Percentiles rank a stretch among this genome's conserved stretches.
These are phyloP conservation scores for Delonix regia DNA, from an alignment of 306 rosid genomes.

Conservation along the genomic window DNA sequence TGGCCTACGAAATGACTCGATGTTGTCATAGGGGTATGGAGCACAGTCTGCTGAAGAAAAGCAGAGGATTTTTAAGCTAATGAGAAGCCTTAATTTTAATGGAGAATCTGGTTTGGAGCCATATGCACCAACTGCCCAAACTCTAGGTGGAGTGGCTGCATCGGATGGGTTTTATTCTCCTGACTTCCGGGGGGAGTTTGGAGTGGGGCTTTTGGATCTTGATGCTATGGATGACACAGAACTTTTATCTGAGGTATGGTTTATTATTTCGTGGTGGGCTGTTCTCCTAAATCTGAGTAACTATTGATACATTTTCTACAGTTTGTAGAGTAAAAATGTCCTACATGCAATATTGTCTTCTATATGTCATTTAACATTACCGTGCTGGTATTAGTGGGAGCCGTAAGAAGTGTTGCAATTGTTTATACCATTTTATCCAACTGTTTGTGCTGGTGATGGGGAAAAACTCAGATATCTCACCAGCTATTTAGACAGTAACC, in stretches of 20 bases:
- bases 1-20: constrained; percentile 34
- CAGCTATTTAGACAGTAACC: neutral
- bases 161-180: constrained; percentile 80
- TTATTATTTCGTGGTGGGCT: neutral
- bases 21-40: constrained; percentile 76
- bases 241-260: constrained; percentile 83
- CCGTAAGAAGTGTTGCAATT: neutral
- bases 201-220: constrained; percentile 98
- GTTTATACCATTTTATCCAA: constrained; percentile 12
- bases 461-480: constrained; percentile 6
- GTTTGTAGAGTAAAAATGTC: constrained; percentile 7
- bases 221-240: constrained; percentile 99
- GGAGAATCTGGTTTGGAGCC: constrained; percentile 92
- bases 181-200: constrained; percentile 91
- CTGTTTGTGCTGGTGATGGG: constrained; percentile 6
- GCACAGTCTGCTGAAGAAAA: constrained; percentile 97
- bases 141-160: constrained; percentile 57
- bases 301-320: constrained; percentile 8
- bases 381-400: neutral
- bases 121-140: constrained; percentile 68
- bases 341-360: neutral
- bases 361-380: constrained; percentile 16
- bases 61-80: constrained; percentile 85
- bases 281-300: constrained; percentile 6
- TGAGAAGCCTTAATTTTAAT: constrained; percentile 92